These are phyloP conservation scores for Collariella sp. DNA, from an alignment of 495 filamentous ascomycete genomes.

Conservation along the genomic window DNA sequence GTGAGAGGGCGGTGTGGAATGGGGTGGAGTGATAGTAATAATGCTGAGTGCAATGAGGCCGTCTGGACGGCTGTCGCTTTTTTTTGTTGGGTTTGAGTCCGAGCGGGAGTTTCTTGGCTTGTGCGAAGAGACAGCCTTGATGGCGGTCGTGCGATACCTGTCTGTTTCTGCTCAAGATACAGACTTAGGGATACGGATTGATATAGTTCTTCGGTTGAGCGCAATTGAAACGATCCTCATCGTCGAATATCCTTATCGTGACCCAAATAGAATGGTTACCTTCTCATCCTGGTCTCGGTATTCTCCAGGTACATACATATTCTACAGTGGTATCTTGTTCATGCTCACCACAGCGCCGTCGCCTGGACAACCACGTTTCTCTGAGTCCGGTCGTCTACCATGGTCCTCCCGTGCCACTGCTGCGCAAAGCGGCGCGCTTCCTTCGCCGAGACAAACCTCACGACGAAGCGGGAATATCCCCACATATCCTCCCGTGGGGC, in stretches of 20 bases:
- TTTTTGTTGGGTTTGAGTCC: neutral
- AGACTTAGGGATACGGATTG: neutral
- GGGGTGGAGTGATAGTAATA: slow-evolving; percentile 7
- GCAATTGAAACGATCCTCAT: neutral
- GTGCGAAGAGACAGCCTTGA: slow-evolving; percentile 1
- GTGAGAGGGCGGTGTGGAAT: slow-evolving; percentile 42
- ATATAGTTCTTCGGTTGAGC: neutral
- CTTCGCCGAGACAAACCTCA: slow-evolving; percentile 38
- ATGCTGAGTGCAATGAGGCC: neutral
- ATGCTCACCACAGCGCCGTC: slow-evolving; percentile 41
- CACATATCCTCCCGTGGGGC: neutral
- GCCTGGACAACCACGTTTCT: slow-evolving; percentile 30
- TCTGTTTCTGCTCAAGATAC: slow-evolving; percentile 4
- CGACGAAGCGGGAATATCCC: slow-evolving; percentile 35
- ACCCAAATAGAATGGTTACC: neutral
- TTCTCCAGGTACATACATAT: neutral
- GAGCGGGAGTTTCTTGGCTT: neutral
- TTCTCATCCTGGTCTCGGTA: neutral
- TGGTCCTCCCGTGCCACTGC: slow-evolving; percentile 45
- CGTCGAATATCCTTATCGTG: too few species aligned
- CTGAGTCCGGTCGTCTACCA: slow-evolving; percentile 22
- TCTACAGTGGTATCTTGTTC: neutral
- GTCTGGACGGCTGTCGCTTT: neutral
- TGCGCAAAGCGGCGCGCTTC: slow-evolving; percentile 51
- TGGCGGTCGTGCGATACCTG: slow-evolving; percentile 4